A percentile compares a stretch with the other conserved stretches of the same genome.
Evolutionary conservation across 495 filamentous ascomycete species (phyloP).

Genomic region (Xylaria venustula): DNA sequence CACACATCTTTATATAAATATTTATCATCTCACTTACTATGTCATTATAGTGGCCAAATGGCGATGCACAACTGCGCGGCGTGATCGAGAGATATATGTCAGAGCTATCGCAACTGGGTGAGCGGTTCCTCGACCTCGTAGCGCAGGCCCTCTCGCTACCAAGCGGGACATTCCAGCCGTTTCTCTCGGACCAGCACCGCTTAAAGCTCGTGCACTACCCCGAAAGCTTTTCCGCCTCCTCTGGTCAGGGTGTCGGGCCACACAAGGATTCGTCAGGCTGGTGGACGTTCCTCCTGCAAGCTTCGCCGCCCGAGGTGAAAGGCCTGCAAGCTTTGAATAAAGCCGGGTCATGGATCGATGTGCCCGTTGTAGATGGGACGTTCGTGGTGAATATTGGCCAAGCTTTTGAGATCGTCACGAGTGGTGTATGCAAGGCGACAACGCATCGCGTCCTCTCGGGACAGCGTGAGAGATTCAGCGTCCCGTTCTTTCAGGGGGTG

Average conservation of each 20-base stretch:
- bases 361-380: constrained; percentile 46
- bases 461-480: constrained; percentile 38
- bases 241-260: constrained; percentile 41
- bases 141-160: constrained; percentile 43
- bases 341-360: constrained; percentile 48
- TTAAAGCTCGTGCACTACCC: constrained; percentile 54
- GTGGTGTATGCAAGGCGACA: constrained; percentile 52
- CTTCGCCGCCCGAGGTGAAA: constrained; percentile 40
- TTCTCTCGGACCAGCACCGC: constrained; percentile 54
- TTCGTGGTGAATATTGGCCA: constrained; percentile 60
- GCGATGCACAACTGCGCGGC: constrained; percentile 16
- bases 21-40: neutral
- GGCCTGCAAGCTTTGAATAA: constrained; percentile 52
- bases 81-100: constrained; percentile 44
- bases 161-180: constrained; percentile 46
- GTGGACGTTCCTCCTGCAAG: constrained; percentile 56
- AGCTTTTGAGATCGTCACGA: constrained; percentile 57
- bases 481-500: constrained; percentile 50
- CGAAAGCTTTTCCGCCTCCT: neutral
- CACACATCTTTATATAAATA: neutral
- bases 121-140: constrained; percentile 50
- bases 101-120: constrained; percentile 44
- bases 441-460: constrained; percentile 45
- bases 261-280: constrained; percentile 58
- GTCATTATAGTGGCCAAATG: constrained; percentile 17